Evolutionary conservation across 1,284 basidiomycete species (phyloP).

Genomic region (Puccinia polysora): DNA sequence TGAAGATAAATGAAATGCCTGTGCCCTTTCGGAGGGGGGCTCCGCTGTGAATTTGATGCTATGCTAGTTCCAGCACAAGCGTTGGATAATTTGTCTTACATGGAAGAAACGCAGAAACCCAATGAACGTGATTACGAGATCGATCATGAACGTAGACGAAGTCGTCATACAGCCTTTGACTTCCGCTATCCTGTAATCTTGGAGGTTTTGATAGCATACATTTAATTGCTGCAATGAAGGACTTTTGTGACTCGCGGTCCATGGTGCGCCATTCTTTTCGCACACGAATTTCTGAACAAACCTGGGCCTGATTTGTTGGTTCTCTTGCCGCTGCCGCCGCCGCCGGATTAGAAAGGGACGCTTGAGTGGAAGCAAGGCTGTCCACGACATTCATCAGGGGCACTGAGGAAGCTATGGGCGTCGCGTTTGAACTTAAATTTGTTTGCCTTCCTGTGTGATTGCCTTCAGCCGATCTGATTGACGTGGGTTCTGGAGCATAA

Average conservation of each 20-base stretch:
- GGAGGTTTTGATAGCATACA: constrained; percentile 29
- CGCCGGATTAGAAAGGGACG: neutral
- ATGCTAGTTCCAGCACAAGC: neutral
- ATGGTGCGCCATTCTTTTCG: constrained; percentile 39
- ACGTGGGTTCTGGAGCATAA: too few relatives aligned
- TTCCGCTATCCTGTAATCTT: neutral
- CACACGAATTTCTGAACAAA: constrained; percentile 5
- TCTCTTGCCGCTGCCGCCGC: too few relatives aligned
- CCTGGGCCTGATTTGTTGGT: neutral
- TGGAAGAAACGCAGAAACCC: constrained; percentile 25
- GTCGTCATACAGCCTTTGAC: constrained; percentile 21
- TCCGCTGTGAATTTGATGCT: neutral
- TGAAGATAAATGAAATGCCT: constrained; percentile 43
- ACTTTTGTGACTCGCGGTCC: constrained; percentile 3
- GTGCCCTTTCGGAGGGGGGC: constrained; percentile 3
- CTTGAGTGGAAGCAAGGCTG: neutral
- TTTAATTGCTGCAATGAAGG: constrained; percentile 27
- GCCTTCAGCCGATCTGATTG: too few relatives aligned
- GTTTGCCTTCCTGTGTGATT: too few relatives aligned
- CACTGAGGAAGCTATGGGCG: too few relatives aligned
- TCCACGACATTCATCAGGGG: too few relatives aligned
- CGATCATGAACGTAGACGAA: constrained; percentile 37
- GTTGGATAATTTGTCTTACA: constrained; percentile 14
- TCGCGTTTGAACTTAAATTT: too few relatives aligned
- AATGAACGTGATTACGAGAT: constrained; percentile 22